Evolutionary conservation across 371 early-diverging fungal genomes (phyloP), one percentile per base, ranked within the genome.

Genomic region (Mortierella sp.): DNA sequence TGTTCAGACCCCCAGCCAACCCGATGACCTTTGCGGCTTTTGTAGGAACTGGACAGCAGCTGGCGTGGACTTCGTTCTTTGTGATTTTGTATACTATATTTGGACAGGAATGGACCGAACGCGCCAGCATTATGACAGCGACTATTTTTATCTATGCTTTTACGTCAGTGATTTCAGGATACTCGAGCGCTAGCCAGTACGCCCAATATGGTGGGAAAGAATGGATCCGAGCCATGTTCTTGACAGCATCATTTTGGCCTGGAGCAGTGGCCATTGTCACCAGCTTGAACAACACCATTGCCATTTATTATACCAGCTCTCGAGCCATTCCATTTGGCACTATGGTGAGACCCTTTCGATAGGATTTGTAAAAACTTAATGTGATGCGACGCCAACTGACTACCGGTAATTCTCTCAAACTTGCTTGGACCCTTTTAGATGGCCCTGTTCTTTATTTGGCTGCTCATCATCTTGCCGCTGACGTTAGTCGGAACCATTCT

Each of bases 91-190:
- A 90, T 65, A 91, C 94, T 21, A 92, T 94, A 53, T 80, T 89
- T 40, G 93, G 93, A 16, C 92, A 94, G 67, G 77, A 94, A 19
- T 93, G 95, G 76, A 86, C 89, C 21, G 95, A 94, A 85, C 88
- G 94, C 10, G 92, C 94, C 0, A 92, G 91, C 5, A 94, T 94
- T n/a, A 74, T 96, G 65, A 94, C 94, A 0, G 91, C 92, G 0
- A 86, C 93, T 38, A 91, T 96, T 43, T 95, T 96, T 71, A 79
- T 94, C 24, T 96, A 95, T 79, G 94, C 96, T 1, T 74, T 94
- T 16, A 93, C 92, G 4, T 92, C 95, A 1, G 85, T 89, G 53
- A 81, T 94, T 32, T 84, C 91, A 24, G 96, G 95, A 7, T 95
- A 91, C 77, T 88, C 89, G 21, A 89, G 91, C 43, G 91, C 92